Evolutionary conservation across 345 rosid genomes (phyloP), one percentile per base, ranked within the genome.

Genomic region (Durio zibethinus): DNA sequence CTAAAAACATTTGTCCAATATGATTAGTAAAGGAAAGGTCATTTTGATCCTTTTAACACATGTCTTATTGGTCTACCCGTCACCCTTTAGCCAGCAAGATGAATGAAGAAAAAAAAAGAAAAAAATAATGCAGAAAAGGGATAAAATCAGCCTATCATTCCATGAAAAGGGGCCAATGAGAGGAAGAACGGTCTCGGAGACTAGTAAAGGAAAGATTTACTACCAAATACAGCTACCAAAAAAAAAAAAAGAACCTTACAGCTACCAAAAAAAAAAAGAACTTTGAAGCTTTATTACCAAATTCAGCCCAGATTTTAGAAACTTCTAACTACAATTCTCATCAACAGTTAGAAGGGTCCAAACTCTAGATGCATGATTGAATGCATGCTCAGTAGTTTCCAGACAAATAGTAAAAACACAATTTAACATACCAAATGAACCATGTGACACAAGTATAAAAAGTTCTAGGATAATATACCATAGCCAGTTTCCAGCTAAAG

Each of bases 401-500:
- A 73, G 18, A 38, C 21, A 73, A 38, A 56, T 56, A 40, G 50
- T 14, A 35, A 50, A 50, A 21, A 5, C 2, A 5, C 29, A 35
- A 73, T 67, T 66, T 54, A 27, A 59, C 18, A 65, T 20, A 31
- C 35, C 40, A 48, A 81, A 73, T 57, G 56, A 68, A 63, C 31
- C 53, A 57, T 48, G n/a, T 57, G 54, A 62, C 60, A 61, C 10
- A 29, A 60, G 20, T 33, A 5, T 38, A 15, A 59, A 23, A 70
- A 4, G 61, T 20, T 33, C 56, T 70, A 48, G 43, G 27, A 65
- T 52, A 36, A 77, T 78, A 77, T 87, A 93, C 99, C 99, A 94
- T 63, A 83, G 57, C 79, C 94, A 95, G 81, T 94, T 94, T 77
- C 90, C 92, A 75, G 98, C 90, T 82, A 96, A n/a, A 54, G 98